Conservation (phyloP, 805 yeast species). For the Priceomyces haplophilus region DNA sequence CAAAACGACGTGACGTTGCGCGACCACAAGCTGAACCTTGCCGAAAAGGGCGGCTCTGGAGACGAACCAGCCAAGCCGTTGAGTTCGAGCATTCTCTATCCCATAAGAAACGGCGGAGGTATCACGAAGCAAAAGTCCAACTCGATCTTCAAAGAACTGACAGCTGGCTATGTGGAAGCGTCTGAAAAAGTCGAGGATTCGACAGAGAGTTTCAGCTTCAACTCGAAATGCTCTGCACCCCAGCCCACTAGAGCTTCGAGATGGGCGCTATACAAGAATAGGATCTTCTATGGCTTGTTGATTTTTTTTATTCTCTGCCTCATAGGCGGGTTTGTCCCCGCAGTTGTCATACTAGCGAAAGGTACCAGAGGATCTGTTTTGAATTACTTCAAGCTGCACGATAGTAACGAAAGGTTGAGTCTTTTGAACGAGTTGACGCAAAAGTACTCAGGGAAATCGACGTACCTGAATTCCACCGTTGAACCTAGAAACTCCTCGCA, state of each 20-base stretch:
- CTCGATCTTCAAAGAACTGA: background rate
- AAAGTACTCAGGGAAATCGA: background rate
- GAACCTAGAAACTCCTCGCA: background rate
- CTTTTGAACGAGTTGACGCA: conserved; percentile 8
- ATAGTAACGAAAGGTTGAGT: conserved; percentile 17
- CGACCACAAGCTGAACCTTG: background rate
- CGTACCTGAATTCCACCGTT: background rate
- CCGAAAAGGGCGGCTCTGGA: background rate
- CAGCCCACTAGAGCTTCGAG: background rate
- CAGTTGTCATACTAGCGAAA: conserved; percentile 21
- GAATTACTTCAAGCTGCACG: conserved; percentile 25
- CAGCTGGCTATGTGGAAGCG: background rate
- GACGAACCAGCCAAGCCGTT: background rate
- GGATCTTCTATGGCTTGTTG: conserved; percentile 3
- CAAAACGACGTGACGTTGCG: background rate
- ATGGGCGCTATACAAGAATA: background rate
- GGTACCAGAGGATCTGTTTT: conserved; percentile 28
- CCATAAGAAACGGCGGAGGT: background rate
- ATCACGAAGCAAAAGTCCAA: background rate
- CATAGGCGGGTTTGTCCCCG: conserved; percentile 19
- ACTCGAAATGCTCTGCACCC: background rate
- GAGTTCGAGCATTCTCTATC: conserved; percentile 1
- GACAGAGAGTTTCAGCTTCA: background rate
- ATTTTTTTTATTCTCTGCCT: conserved; percentile 11
- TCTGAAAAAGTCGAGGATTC: background rate